These are phyloP conservation scores for Boletus smithii DNA, from an alignment of 1,284 basidiomycete genomes.

Conservation along the genomic window DNA sequence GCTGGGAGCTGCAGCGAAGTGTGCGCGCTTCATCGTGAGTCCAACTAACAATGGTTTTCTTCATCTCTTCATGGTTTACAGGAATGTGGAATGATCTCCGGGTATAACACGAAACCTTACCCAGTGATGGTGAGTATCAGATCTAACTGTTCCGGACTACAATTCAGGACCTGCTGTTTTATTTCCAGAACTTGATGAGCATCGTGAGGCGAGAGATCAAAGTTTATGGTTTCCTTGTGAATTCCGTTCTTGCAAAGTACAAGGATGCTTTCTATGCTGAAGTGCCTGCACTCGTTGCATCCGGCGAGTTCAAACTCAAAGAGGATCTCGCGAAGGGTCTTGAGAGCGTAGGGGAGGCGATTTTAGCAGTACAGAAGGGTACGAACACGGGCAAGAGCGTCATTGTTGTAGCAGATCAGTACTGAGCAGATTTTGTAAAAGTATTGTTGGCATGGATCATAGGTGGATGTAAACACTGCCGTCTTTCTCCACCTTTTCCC, in stretches of 20 bases:
- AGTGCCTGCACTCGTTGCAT: conserved; percentile 15
- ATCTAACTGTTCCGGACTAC: not conserved
- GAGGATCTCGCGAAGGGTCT: conserved; percentile 18
- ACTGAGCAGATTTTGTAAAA: not conserved
- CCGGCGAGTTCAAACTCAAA: conserved; percentile 12
- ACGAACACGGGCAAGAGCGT: conserved; percentile 22
- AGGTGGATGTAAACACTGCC: conserved; percentile 20
- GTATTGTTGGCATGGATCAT: not conserved
- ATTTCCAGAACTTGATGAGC: not conserved
- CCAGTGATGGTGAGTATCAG: not conserved
- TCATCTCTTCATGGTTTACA: not conserved
- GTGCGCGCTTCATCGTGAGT: conserved; percentile 45
- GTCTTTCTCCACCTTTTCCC: conserved; percentile 15
- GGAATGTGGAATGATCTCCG: conserved; percentile 26
- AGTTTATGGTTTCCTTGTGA: not conserved
- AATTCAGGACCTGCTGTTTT: not conserved
- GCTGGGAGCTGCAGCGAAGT: conserved; percentile 46
- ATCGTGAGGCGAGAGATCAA: not conserved
- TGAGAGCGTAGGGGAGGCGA: conserved; percentile 11
- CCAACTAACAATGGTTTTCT: too few relatives aligned
- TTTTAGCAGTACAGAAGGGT: conserved; percentile 23
- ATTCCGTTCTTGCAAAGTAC: not conserved
- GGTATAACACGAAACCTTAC: not conserved
- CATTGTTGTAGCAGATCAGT: conserved; percentile 14
- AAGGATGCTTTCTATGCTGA: not conserved